A percentile compares a stretch with the other conserved stretches of the same genome.
phyloP scores from a whole-genome alignment of 2,329 filamentous ascomycete species.

The Ceratocystiopsis sp. region DNA sequence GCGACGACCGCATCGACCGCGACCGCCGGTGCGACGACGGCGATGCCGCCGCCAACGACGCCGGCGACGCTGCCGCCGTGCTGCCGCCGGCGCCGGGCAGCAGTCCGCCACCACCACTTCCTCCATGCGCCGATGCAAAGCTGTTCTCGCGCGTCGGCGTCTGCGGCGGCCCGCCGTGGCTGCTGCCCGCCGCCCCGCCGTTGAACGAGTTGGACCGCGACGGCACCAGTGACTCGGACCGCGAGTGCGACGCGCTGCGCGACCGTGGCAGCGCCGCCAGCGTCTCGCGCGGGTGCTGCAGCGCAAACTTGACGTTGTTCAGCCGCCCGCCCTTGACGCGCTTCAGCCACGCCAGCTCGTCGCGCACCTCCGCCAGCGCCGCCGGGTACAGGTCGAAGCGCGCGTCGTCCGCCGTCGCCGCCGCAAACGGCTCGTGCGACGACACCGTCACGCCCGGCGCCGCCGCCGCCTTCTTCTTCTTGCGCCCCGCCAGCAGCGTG shows the following conservation, averaged over 20 bases:
- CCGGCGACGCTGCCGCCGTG: no score
- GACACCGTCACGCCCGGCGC: slow-evolving; percentile 42
- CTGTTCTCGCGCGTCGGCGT: slow-evolving; percentile 46
- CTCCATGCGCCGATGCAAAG: slow-evolving; percentile 17
- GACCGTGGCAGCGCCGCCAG: slow-evolving; percentile 47
- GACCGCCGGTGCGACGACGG: slow-evolving; percentile 48
- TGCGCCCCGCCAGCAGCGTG: slow-evolving; percentile 16
- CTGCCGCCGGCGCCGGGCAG: not conserved
- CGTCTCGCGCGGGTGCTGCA: slow-evolving; percentile 57
- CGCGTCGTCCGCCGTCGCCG: slow-evolving; percentile 30
- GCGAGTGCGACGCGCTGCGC: slow-evolving; percentile 45
- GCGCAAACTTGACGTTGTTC: slow-evolving; percentile 64
- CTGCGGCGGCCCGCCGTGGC: slow-evolving; percentile 25
- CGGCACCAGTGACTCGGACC: slow-evolving; percentile 27
- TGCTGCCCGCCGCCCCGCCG: no score
- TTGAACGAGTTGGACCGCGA: slow-evolving; percentile 39
- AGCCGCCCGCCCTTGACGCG: slow-evolving; percentile 66
- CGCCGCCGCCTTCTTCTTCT: slow-evolving; percentile 11
- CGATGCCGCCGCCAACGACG: slow-evolving; percentile 23
- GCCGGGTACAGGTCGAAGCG: slow-evolving; percentile 51
- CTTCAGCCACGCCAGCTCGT: slow-evolving; percentile 68
- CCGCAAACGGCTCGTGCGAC: slow-evolving; percentile 11
- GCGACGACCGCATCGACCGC: slow-evolving; percentile 33
- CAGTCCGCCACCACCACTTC: not conserved
- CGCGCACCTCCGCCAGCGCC: slow-evolving; percentile 55